Evolutionary conservation across 2,329 filamentous ascomycete species (phyloP), one percentile per base, ranked within the genome.

Genomic region (Aspergillus sp.): DNA sequence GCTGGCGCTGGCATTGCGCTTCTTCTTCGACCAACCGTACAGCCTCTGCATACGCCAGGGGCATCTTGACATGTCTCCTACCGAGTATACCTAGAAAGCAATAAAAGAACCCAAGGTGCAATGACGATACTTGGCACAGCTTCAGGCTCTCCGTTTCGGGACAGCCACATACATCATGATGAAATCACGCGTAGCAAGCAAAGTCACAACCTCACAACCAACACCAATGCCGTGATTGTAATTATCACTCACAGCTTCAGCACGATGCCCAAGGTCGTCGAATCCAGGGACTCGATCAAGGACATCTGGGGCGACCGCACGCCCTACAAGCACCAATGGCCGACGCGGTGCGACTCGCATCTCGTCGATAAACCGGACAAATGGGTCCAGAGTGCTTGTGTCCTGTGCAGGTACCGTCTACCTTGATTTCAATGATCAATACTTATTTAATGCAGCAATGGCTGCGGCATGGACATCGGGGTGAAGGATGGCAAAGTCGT

Each of bases 381-480:
- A 64, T 76, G 73, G 73, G 72, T 75, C 4, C 72, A 75, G 57
- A 74, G 72, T 59, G 73, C 73, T 1, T 76, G 73, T 64, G 70
- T 75, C 8, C 63, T 75, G 17, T 75, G 73, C 66, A 73, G 69
- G 72, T 73, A 63, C n/a, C 52, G 3, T n/a, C n/a, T 12, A 19
- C 14, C 17, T 6, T 3, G 7, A 37, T 8, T 33, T 4, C n/a
- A 11, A 12, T 9, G 17, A 45, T 44, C 43, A 51, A 17, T 14
- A 19, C 33, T 17, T 49, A 21, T 21, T 47, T 27, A n/a, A 7
- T 39, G n/a, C 33, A 73, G 72, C 62, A 75, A 75, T 61, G 72
- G 73, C 24, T 75, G 72, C 40, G 72, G 69, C 6, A 45, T 74
- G 37, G 71, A 74, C 52, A 70, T 75, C 48, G 71, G 71, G 3